Base-by-base conservation (phyloP, 495 filamentous ascomycete genomes). In the Neohortaea acidophila region DNA sequence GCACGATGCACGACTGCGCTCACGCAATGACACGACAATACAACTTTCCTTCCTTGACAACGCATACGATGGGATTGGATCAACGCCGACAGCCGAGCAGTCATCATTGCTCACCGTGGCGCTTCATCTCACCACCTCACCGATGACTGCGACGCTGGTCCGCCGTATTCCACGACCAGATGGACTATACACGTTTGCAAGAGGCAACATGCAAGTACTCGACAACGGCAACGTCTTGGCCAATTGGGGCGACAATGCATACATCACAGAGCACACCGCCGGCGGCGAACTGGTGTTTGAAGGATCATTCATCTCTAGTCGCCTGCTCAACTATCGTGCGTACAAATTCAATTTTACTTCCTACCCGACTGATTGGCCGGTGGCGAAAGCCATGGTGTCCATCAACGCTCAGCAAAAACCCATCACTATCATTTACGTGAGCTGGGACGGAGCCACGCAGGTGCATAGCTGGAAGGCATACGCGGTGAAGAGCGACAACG, bases 1-100 rank as follows among this genome's bases (percentile, higher is more conserved):
- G 27, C 44, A 47, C 34, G 33, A 47, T 17, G 39, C 28, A 3
- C 44, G 44, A n/a, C n/a, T n/a, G n/a, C n/a, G n/a, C n/a, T n/a
- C n/a, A n/a, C n/a, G n/a, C n/a, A n/a, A n/a, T n/a, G n/a, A n/a
- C n/a, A n/a, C n/a, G n/a, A n/a, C n/a, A n/a, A n/a, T n/a, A n/a
- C n/a, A n/a, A n/a, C n/a, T n/a, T n/a, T n/a, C n/a, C n/a, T n/a
- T n/a, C n/a, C n/a, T n/a, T n/a, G n/a, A n/a, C n/a, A n/a, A n/a
- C n/a, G n/a, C n/a, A n/a, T n/a, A n/a, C n/a, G n/a, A n/a, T n/a
- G n/a, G n/a, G n/a, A n/a, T n/a, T n/a, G n/a, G n/a, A n/a, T n/a
- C n/a, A n/a, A n/a, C n/a, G n/a, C n/a, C n/a, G n/a, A n/a, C n/a
- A n/a, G n/a, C n/a, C n/a, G n/a, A n/a, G n/a, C n/a, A n/a, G n/a